Conservation (phyloP, 495 filamentous ascomycete genomes). For the Cercophora samala region DNA sequence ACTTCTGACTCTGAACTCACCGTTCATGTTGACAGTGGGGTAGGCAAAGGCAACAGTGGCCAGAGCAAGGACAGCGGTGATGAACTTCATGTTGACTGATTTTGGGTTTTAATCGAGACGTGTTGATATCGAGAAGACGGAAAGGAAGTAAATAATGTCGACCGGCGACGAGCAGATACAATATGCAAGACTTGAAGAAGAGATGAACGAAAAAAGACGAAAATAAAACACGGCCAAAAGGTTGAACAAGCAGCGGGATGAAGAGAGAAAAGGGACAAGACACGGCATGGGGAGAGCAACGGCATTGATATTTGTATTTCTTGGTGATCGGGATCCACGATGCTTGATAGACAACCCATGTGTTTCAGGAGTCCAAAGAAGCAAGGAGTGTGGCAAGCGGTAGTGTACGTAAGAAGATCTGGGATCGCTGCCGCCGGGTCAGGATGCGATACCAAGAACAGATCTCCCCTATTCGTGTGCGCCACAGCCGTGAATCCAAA, state of each 20-base stretch:
- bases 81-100: constrained; percentile 52
- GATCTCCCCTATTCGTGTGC: not conserved
- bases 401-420: not conserved
- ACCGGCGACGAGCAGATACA: constrained; percentile 29
- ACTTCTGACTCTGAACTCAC: constrained; percentile 27
- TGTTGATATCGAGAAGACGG: constrained; percentile 20
- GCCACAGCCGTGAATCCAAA: not conserved
- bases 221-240: constrained; percentile 18
- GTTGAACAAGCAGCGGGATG: constrained; percentile 26
- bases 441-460: not conserved
- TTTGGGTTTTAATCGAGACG: constrained; percentile 9
- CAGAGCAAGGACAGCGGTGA: constrained; percentile 45
- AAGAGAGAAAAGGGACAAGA: constrained; percentile 16
- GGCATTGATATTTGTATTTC: constrained; percentile 38
- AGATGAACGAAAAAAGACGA: not conserved
- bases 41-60: constrained; percentile 46
- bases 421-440: too few relatives aligned
- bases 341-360: constrained; percentile 24
- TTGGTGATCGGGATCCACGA: constrained; percentile 25
- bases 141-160: constrained; percentile 25
- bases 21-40: constrained; percentile 27
- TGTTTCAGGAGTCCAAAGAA: constrained; percentile 26
- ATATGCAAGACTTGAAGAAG: constrained; percentile 5
- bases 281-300: constrained; percentile 17
- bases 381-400: not conserved